These are phyloP conservation scores for Vigna nakashimae DNA, from an alignment of 306 rosid species.

Conservation along the genomic window DNA sequence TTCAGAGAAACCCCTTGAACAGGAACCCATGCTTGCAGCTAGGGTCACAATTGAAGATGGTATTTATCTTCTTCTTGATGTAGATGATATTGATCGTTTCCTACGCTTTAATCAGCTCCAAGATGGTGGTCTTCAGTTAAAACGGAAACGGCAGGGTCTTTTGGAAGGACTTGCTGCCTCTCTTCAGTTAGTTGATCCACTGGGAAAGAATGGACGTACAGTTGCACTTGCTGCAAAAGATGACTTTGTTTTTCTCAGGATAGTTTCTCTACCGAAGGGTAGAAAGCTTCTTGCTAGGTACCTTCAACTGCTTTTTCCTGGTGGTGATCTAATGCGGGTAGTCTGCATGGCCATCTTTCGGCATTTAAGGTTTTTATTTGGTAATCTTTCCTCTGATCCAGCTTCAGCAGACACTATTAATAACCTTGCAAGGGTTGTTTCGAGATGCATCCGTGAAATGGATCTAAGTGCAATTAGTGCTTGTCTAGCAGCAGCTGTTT, in stretches of 20 bases:
- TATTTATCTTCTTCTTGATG: conserved; percentile 91
- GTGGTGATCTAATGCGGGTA: conserved; percentile 80
- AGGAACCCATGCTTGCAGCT: conserved; percentile 97
- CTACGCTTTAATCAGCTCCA: conserved; percentile 86
- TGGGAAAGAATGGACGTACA: conserved; percentile 69
- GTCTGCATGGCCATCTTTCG: conserved; percentile 98
- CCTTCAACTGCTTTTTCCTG: conserved; percentile 72
- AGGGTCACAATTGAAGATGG: conserved; percentile 95
- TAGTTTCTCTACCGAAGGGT: conserved; percentile 89
- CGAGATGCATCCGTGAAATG: conserved; percentile 69
- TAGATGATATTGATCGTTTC: conserved; percentile 94
- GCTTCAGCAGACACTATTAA: conserved; percentile 66
- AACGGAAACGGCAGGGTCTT: conserved; percentile 69
- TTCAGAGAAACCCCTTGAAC: conserved; percentile 92
- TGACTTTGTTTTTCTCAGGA: conserved; percentile 83
- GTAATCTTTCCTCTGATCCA: conserved; percentile 75
- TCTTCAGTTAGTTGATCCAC: conserved; percentile 90
- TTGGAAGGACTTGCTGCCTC: conserved; percentile 85
- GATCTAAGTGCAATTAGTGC: conserved; percentile 95
- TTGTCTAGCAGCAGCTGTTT: conserved; percentile 93
- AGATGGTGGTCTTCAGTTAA: conserved; percentile 75
- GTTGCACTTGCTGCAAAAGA: conserved; percentile 81
- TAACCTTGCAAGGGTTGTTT: conserved; percentile 76
- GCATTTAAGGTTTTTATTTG: conserved; percentile 87
- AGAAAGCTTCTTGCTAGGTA: conserved; percentile 79